These are phyloP conservation scores for Nicotiana rustica DNA, from an alignment of 305 asterid species.

Conservation along the genomic window DNA sequence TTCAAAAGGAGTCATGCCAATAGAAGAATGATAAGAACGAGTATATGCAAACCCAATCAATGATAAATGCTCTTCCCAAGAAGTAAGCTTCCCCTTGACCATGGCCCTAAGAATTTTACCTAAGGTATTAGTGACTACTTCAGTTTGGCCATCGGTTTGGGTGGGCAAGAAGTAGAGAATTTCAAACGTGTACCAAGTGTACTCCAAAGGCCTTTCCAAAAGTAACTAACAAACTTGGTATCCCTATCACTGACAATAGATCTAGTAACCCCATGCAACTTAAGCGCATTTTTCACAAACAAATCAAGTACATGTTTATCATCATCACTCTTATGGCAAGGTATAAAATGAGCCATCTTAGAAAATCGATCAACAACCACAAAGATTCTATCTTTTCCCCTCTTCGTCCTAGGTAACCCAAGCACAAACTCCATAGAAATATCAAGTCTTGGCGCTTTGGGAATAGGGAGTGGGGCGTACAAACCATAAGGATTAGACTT, in stretches of 20 bases:
- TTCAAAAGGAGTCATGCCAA: too few species aligned
- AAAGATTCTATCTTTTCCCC: neutral
- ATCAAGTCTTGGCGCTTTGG: neutral
- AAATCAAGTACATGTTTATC: neutral
- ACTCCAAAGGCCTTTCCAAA: neutral
- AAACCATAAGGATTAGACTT: neutral
- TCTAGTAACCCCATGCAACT: neutral
- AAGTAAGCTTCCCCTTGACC: too few species aligned
- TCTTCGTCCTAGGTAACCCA: neutral
- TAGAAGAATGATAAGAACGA: too few species aligned
- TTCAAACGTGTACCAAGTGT: neutral
- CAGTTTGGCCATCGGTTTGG: too few species aligned
- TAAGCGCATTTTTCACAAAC: neutral
- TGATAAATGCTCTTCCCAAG: too few species aligned
- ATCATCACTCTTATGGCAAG: neutral
- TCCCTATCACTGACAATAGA: too few species aligned
- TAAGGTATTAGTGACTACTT: too few species aligned
- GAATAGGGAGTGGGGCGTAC: neutral
- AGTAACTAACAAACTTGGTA: neutral
- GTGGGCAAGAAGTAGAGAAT: neutral
- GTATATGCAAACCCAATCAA: too few species aligned
- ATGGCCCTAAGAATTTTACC: too few species aligned
- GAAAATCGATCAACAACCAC: slow-evolving; percentile 23
- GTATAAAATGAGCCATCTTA: neutral
- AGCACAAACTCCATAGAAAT: slow-evolving; percentile 7